A percentile compares a stretch with the other conserved stretches of the same genome.
phyloP scores from a whole-genome alignment of 2,329 filamentous ascomycete species.

The Elsinoe necatrix region DNA sequence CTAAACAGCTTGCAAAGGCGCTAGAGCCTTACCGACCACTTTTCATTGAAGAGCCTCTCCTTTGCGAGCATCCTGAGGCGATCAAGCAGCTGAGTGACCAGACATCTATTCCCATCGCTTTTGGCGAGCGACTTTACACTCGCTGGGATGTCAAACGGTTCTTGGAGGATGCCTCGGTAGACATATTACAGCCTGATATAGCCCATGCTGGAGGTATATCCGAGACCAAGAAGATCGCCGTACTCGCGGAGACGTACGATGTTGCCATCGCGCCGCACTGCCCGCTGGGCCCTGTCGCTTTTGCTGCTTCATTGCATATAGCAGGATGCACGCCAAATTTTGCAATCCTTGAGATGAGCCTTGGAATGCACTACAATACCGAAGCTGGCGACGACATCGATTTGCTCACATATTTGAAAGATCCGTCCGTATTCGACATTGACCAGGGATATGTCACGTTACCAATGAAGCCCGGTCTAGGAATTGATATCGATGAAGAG shows the following conservation, averaged over 20 bases:
- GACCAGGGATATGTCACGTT: conserved; percentile 25
- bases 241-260: conserved; percentile 49
- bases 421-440: conserved; percentile 25
- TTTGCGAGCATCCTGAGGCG: conserved; percentile 58
- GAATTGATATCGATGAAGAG: conserved; percentile 50
- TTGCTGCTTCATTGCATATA: conserved; percentile 58
- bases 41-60: conserved; percentile 65
- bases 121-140: conserved; percentile 62
- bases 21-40: conserved; percentile 59
- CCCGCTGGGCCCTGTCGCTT: conserved; percentile 43
- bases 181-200: conserved; percentile 65
- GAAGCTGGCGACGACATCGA: conserved; percentile 51
- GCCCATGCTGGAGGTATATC: conserved; percentile 64
- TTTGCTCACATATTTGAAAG: conserved; percentile 34
- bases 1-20: conserved; percentile 59
- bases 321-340: conserved; percentile 55
- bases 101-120: conserved; percentile 56
- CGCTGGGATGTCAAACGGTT: conserved; percentile 64
- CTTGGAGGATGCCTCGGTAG: conserved; percentile 57
- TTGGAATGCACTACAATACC: conserved; percentile 71
- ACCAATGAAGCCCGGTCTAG: conserved; percentile 26
- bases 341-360: conserved; percentile 67
- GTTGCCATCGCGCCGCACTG: conserved; percentile 66
- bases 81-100: conserved; percentile 52
- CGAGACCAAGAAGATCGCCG: conserved; percentile 58